Evolutionary conservation across 139 green algal genomes (phyloP).

Genomic region (Chlamydomonas eustigma): DNA sequence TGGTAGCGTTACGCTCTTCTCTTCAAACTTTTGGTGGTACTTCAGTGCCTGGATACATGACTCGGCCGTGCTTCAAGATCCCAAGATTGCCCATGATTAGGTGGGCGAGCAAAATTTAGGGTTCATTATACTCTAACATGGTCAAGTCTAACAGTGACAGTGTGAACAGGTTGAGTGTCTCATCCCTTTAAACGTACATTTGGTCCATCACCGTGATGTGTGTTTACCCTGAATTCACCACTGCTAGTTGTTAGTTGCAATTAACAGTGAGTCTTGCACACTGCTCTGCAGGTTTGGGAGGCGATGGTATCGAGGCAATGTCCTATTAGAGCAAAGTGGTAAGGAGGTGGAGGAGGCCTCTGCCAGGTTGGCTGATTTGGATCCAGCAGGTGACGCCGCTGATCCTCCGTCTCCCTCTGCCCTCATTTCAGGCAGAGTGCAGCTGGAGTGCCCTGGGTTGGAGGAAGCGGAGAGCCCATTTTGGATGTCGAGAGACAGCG

Average conservation of each 20-base stretch:
- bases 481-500: constrained; percentile 53
- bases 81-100: constrained; percentile 70
- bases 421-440: constrained; percentile 19
- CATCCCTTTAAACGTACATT: too few species aligned
- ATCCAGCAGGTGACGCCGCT: not conserved
- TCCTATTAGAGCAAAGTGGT: constrained; percentile 40
- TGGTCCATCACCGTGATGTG: too few species aligned
- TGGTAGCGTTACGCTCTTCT: not conserved
- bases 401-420: too few species aligned
- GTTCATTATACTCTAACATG: not conserved
- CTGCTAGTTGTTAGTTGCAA: too few species aligned
- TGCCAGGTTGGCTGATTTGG: not conserved
- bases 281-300: not conserved
- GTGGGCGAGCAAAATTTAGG: constrained; percentile 15
- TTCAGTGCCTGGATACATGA: too few species aligned
- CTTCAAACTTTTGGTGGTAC: too few species aligned
- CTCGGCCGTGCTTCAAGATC: constrained; percentile 30
- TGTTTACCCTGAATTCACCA: too few species aligned
- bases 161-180: too few species aligned
- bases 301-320: constrained; percentile 57
- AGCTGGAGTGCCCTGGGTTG: constrained; percentile 58
- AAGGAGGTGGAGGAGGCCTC: too few species aligned
- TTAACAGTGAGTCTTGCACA: too few species aligned
- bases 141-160: too few species aligned
- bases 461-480: constrained; percentile 30